A percentile compares a stretch with the other conserved stretches of the same genome.
Conservation (phyloP, 495 filamentous ascomycete species). For the Penicillium pulvis region DNA sequence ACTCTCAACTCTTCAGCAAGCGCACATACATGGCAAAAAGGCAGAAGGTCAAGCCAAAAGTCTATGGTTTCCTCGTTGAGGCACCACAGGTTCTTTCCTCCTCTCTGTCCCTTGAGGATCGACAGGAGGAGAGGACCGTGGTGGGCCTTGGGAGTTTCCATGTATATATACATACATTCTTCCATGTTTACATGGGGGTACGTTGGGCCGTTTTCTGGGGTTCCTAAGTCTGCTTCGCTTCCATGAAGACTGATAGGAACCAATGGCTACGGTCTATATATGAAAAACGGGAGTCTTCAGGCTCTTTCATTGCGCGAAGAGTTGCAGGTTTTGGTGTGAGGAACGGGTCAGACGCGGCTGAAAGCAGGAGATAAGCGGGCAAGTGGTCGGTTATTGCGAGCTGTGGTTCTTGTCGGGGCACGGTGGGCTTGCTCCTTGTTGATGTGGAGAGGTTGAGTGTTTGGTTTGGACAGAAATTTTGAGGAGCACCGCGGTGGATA, state of each 20-base stretch:
- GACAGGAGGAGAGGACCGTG: no score
- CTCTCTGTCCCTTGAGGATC: constrained; percentile 1
- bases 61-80: constrained; percentile 13
- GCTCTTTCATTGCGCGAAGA: neutral
- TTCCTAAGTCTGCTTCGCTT: constrained; percentile 46
- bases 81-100: neutral
- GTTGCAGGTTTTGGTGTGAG: neutral
- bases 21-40: constrained; percentile 32
- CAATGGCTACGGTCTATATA: constrained; percentile 51
- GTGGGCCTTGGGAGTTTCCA: constrained; percentile 13
- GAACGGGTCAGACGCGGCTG: neutral
- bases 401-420: constrained; percentile 3
- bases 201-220: constrained; percentile 43
- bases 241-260: constrained; percentile 49
- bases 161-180: constrained; percentile 30
- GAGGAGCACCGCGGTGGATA: constrained; percentile 36
- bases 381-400: constrained; percentile 8
- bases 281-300: constrained; percentile 3
- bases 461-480: constrained; percentile 9
- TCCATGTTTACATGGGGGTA: neutral
- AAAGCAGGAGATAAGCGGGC: neutral
- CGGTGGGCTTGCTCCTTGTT: constrained; percentile 3
- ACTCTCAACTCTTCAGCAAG: constrained; percentile 8
- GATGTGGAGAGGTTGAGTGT: constrained; percentile 5
- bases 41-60: constrained; percentile 22